Evolutionary conservation across 2,329 filamentous ascomycete genomes (phyloP), one percentile per base, ranked within the genome.

Genomic region (Cytospora piceae): DNA sequence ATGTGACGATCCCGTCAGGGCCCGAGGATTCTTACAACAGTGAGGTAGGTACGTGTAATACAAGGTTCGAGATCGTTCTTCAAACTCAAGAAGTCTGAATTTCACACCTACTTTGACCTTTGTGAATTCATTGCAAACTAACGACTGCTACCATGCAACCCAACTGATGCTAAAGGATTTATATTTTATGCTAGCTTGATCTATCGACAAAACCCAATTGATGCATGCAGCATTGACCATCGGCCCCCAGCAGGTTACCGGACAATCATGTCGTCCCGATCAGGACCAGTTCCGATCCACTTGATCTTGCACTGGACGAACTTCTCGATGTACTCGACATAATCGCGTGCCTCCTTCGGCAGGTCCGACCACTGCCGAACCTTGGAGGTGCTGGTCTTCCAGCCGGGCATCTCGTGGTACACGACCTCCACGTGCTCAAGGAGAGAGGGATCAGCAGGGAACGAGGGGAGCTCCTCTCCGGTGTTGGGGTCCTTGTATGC

Each of bases 371-470:
- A 93, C 67, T 78, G 82, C 75, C 83, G 87, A 61, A 81, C 79
- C 57, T 83, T 82, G 8, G 86, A 87, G 0, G 87, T 93, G 42
- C 84, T 79, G 73, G 80, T 82, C 73, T 90, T 82, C 90, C 90
- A 93, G 57, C 90, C 90, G 22, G 85, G 82, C 66, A 93, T 76
- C 61, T 87, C 89, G 71, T 87, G 81, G 77, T 93, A 93, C 46
- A 86, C 81, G 22, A 91, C 86, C 72, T 90, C 84, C 63, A 86
- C 82, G 61, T 81, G 79, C 32, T 84, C 83, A 20, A 92, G 80
- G 42, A 83, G 75, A 52, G 81, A 78, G 20, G 87, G 81, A 72
- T 90, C 85, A 9, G 88, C 87, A 5, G 84, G 90, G 82, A 90
- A 92, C 15, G 83, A 86, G 22, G 84, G 80, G 14, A 90, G 76